These are phyloP conservation scores for Yarrowia osloensis DNA, from an alignment of 805 yeast species.

Conservation along the genomic window DNA sequence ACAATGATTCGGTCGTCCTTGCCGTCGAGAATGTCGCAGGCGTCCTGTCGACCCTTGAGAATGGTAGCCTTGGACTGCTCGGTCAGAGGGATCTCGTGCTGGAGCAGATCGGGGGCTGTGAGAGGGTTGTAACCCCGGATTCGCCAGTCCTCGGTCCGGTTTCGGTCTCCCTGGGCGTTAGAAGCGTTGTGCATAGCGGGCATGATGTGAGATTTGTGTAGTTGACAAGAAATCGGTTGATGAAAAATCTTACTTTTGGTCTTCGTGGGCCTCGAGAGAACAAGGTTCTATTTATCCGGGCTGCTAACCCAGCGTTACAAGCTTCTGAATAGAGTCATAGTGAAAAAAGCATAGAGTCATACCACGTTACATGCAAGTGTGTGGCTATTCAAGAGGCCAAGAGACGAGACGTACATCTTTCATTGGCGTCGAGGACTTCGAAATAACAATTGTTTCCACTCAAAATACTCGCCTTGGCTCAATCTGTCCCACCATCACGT, in stretches of 20 bases:
- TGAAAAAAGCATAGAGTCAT: neutral
- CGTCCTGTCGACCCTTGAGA: slow-evolving; percentile 71
- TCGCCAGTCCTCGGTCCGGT: slow-evolving; percentile 33
- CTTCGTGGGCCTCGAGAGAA: neutral
- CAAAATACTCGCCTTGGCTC: neutral
- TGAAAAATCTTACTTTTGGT: slow-evolving; percentile 11
- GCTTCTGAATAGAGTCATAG: slow-evolving; percentile 1
- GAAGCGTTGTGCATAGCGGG: slow-evolving; percentile 28
- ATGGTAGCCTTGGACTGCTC: slow-evolving; percentile 62
- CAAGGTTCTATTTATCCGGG: slow-evolving; percentile 18
- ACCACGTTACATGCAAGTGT: slow-evolving; percentile 13
- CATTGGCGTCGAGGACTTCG: neutral
- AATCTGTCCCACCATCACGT: neutral
- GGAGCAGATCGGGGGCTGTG: slow-evolving; percentile 91
- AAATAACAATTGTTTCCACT: neutral
- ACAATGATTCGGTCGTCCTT: slow-evolving; percentile 84
- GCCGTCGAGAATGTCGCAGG: slow-evolving; percentile 73
- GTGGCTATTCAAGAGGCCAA: neutral
- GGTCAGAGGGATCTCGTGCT: slow-evolving; percentile 77
- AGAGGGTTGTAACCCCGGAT: slow-evolving; percentile 89
- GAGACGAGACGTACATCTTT: neutral
- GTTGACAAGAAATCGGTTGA: neutral
- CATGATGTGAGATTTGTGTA: neutral
- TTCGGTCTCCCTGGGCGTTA: slow-evolving; percentile 28
- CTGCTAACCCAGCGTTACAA: neutral